These are phyloP conservation scores for Boletales sp. DNA, from an alignment of 768 basidiomycete species.

Conservation along the genomic window DNA sequence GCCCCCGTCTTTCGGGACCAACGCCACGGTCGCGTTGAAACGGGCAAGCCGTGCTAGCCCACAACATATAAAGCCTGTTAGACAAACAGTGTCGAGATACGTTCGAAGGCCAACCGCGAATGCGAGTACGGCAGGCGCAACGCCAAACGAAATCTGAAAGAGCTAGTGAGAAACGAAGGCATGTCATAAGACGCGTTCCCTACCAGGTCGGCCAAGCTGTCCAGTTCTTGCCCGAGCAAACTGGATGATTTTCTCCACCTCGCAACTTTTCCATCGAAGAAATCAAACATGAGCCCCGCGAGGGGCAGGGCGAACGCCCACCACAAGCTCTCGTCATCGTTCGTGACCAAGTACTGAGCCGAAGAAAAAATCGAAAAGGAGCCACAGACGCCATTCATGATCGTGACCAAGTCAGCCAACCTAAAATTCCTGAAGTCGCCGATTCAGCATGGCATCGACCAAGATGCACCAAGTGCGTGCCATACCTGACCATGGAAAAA, in stretches of 20 bases:
- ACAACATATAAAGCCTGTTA: slow-evolving; percentile 91
- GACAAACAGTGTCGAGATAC: slow-evolving; percentile 81
- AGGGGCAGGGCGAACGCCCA: slow-evolving; percentile 85
- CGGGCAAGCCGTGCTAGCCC: slow-evolving; percentile 95
- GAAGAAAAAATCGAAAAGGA: slow-evolving; percentile 93
- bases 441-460: slow-evolving; percentile 16
- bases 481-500: slow-evolving; percentile 93
- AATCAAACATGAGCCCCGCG: slow-evolving; percentile 96
- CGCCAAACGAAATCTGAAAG: slow-evolving; percentile 90
- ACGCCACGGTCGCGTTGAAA: slow-evolving; percentile 97
- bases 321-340: slow-evolving; percentile 78
- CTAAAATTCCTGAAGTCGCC: slow-evolving; percentile 78
- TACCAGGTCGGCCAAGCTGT: slow-evolving; percentile 94
- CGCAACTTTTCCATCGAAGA: slow-evolving; percentile 96
- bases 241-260: slow-evolving; percentile 95
- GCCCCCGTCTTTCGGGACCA: slow-evolving; percentile 79
- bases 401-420: slow-evolving; percentile 95
- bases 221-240: slow-evolving; percentile 95
- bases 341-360: slow-evolving; percentile 79
- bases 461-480: slow-evolving; percentile 2
- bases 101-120: slow-evolving; percentile 91
- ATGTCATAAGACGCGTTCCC: neutral
- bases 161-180: slow-evolving; percentile 1
- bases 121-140: slow-evolving; percentile 90
- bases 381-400: slow-evolving; percentile 99